phyloP scores from a whole-genome alignment of 441 rosid genomes.

The Aquilaria agallochum region DNA sequence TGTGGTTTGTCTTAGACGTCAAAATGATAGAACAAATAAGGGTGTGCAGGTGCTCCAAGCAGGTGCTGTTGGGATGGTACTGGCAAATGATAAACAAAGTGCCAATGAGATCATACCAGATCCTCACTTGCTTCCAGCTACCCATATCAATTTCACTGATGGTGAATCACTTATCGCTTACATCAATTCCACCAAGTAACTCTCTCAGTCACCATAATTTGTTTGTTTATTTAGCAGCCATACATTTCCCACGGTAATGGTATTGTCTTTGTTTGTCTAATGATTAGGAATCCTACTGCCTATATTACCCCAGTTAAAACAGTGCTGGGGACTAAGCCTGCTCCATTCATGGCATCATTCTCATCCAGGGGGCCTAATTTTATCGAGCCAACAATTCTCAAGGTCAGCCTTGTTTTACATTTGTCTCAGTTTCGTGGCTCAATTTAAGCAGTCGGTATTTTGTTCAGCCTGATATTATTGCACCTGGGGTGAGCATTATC shows the following conservation, averaged over 20 bases:
- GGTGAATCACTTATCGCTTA: conserved; percentile 41
- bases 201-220: not conserved
- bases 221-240: too few species aligned
- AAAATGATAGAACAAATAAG: conserved; percentile 19
- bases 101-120: conserved; percentile 24
- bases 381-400: conserved; percentile 45
- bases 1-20: conserved; percentile 27
- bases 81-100: conserved; percentile 26
- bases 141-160: conserved; percentile 49
- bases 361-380: conserved; percentile 56
- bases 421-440: not conserved
- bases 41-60: conserved; percentile 29
- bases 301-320: conserved; percentile 37
- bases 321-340: conserved; percentile 27
- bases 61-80: conserved; percentile 41
- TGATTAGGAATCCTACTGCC: conserved; percentile 39
- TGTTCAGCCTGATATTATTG: conserved; percentile 47
- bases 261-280: not conserved
- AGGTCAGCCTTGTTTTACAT: conserved; percentile 19
- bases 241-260: too few species aligned
- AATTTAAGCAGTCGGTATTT: not conserved
- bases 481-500: conserved; percentile 50
- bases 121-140: conserved; percentile 18
- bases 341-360: conserved; percentile 40
- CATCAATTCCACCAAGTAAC: conserved; percentile 45